These are phyloP conservation scores for Mariannaea sp. DNA, from an alignment of 2,329 filamentous ascomycete genomes.

Conservation along the genomic window DNA sequence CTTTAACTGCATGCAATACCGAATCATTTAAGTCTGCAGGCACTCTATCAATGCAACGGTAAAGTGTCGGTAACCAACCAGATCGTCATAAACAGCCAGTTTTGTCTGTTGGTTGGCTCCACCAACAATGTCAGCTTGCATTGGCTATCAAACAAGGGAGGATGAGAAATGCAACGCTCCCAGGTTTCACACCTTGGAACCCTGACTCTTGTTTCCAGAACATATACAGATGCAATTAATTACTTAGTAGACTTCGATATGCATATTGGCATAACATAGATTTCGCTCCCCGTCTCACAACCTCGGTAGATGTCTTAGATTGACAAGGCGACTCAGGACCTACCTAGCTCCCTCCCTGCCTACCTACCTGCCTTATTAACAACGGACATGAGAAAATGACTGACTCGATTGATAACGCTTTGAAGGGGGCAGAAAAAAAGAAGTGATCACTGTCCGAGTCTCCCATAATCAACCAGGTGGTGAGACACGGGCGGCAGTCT, in stretches of 20 bases:
- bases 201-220: constrained; percentile 9
- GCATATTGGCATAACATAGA: constrained; percentile 6
- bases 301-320: constrained; percentile 3
- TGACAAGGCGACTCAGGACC: constrained; percentile 1
- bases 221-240: no score
- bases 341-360: no score
- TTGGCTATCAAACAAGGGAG: constrained; percentile 10
- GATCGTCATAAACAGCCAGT: constrained; percentile 4
- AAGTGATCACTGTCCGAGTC: no score
- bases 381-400: no score
- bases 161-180: constrained; percentile 15
- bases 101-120: no score
- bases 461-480: constrained; percentile 2
- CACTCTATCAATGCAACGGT: background rate
- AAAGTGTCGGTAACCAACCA: constrained; percentile 4
- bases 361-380: no score
- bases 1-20: constrained; percentile 6
- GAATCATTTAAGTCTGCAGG: constrained; percentile 9
- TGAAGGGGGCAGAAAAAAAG: no score
- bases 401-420: constrained; percentile 1
- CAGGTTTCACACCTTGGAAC: constrained; percentile 15
- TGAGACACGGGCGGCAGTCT: background rate
- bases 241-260: constrained; percentile 12
- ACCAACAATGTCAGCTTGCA: constrained; percentile 7
- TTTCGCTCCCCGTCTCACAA: constrained; percentile 12